Base-by-base conservation (phyloP, 345 rosid species). In the Gossypium turneri region DNA sequence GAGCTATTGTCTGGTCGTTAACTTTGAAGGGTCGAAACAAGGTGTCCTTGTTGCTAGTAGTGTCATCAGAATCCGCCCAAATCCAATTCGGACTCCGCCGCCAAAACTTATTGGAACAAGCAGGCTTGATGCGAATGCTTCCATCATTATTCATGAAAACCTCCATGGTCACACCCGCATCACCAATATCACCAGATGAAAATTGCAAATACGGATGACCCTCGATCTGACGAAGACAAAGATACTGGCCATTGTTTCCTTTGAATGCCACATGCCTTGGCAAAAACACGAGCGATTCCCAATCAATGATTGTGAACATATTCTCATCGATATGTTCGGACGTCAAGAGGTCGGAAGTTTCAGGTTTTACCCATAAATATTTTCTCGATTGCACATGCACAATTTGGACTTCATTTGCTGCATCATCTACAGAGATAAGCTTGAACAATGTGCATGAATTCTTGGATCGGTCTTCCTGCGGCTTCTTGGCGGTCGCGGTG, bases 191-290 rank as follows among this genome's bases (percentile, higher is more conserved):
- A 5, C 0, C 0, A 7, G 67, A 2, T 34, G 4, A 12, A 60
- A 60, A 60, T 41, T 12, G 44, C 65, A 27, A 13, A 60, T 15
- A 60, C 16, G 65, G 44, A 2, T 4, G n/a, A 16, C 19, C 19
- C 3, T 15, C 10, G 9, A 60, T 27, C n/a, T 4, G 3, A 27
- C 19, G 43, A 15, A 25, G 65, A 60, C 41, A 25, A 12, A 60
- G 43, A 60, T 60, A 60, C 16, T 27, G n/a, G 16, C 9, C 20
- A 34, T 62, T 38, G 17, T 8, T 9, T 62, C 67, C 45, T 62
- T 62, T 62, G 45, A 62, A 62, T 9, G 67, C 47, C 67, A 62
- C 47, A 34, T 62, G 38, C 47, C 9, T 62, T 7, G 67, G 67
- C 12, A 62, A 20, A 62, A 62, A 8, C 47, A 62, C 9, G 2